Percentiles rank a stretch among this genome's conserved stretches.
These are phyloP conservation scores for Aspergillus texensis DNA, from an alignment of 2,329 filamentous ascomycete species.

Conservation along the genomic window DNA sequence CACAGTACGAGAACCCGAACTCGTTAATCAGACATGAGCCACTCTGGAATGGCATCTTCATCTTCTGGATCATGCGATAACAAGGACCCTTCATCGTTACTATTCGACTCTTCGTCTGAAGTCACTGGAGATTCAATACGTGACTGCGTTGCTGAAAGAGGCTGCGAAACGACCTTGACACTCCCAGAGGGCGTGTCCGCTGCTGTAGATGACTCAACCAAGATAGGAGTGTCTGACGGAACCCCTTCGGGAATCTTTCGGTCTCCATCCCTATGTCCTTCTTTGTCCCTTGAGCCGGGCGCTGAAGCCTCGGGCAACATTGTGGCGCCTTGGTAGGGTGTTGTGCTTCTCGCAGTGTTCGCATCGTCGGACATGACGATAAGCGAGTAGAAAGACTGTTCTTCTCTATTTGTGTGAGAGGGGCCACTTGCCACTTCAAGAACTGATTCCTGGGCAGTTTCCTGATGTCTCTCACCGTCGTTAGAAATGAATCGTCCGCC, in stretches of 20 bases:
- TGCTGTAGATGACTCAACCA: constrained; percentile 27
- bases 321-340: neutral
- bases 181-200: constrained; percentile 29
- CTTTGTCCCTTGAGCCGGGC: neutral
- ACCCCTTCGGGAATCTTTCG: constrained; percentile 12
- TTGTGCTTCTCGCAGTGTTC: neutral
- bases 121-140: constrained; percentile 16
- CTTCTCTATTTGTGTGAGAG: neutral
- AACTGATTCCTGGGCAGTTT: neutral
- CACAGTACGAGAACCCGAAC: neutral
- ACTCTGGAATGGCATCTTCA: constrained; percentile 67
- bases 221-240: constrained; percentile 27
- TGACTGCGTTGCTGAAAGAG: constrained; percentile 19
- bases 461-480: neutral
- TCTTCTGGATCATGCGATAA: constrained; percentile 66
- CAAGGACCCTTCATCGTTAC: constrained; percentile 53
- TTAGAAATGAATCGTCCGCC: constrained; percentile 29
- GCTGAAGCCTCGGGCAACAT: neutral
- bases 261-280: neutral
- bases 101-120: constrained; percentile 29
- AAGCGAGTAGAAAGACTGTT: constrained; percentile 3
- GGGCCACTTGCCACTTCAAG: neutral
- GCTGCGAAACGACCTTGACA: constrained; percentile 27
- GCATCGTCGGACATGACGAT: constrained; percentile 5
- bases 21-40: constrained; percentile 51